Evolutionary conservation across 768 basidiomycete genomes (phyloP), one percentile per base, ranked within the genome.

Genomic region (Leccinum disarticulatum): DNA sequence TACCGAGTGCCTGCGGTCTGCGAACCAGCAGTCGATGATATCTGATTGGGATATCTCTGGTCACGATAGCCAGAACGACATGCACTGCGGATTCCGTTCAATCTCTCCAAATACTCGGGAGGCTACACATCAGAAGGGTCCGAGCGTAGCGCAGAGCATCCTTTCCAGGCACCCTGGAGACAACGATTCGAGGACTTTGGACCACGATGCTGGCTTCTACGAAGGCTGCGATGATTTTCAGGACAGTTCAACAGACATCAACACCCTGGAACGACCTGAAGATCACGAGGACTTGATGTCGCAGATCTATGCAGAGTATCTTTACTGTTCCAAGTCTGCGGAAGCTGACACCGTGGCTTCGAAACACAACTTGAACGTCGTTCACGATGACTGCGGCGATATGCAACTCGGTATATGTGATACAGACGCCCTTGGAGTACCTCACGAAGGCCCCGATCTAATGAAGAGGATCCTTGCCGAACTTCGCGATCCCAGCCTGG

Each of bases 401-500:
- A 5, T 43, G 8, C 41, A n/a, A n/a, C n/a, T 43, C n/a, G 41
- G n/a, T 10, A n/a, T 7, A 9, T n/a, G 41, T n/a, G 8, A 10
- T 43, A 43, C 41, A n/a, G 28, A 55, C 11, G 14, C 7, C 10
- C 31, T 27, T 17, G 1, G 38, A 14, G 27, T 15, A 4, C 19
- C 48, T 48, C 41, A 55, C 13, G 57, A 50, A 3, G 55, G 55
- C 13, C 13, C 4, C n/a, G 57, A 61, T 19, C 17, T 63, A 3
- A 69, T 69, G 62, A 53, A 50, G 9, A 57, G 22, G 22, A 46
- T 68, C 4, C 64, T 66, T n/a, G 47, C 46, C n/a, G 60, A 60
- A n/a, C 64, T 70, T 28, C 59, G 64, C 1, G 59, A 70, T 27
- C 58, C 57, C 28, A 7, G 10, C 10, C 5, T 70, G 35, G 64